Percentiles rank a stretch among this genome's conserved stretches.
phyloP scores from a whole-genome alignment of 495 filamentous ascomycete genomes.

The Aspergillus olivimuriae region DNA sequence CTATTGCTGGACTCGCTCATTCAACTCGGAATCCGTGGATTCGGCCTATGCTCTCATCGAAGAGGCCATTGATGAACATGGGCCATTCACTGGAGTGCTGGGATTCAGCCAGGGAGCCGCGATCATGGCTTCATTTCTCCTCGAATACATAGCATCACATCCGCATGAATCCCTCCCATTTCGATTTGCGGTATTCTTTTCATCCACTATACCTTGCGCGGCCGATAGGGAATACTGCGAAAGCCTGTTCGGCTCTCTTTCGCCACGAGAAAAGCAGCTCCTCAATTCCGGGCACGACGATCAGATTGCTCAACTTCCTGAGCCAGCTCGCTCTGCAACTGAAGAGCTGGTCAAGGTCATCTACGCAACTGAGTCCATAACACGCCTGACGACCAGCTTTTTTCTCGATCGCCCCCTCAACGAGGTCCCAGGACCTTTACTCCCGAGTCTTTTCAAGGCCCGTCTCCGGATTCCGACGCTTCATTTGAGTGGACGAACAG shows the following conservation, averaged over 20 bases:
- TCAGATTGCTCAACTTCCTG: conserved; percentile 2
- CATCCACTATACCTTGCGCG: conserved; percentile 1
- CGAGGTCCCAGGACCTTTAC: conserved; percentile 4
- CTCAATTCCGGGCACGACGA: conserved; percentile 4
- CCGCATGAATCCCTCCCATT: conserved; percentile 5
- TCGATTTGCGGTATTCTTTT: conserved; percentile 18
- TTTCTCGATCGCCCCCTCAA: conserved; percentile 1
- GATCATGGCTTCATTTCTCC: conserved; percentile 8
- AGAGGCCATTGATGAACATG: conserved; percentile 11
- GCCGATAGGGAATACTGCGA: conserved; percentile 4
- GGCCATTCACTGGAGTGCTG: conserved; percentile 18
- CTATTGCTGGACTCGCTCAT: conserved; percentile 8
- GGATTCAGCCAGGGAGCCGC: conserved; percentile 16
- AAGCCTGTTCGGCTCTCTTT: conserved; percentile 1
- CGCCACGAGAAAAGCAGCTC: neutral
- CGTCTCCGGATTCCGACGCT: conserved; percentile 16
- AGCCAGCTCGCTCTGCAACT: neutral
- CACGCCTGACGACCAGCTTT: neutral
- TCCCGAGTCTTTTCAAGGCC: conserved; percentile 1
- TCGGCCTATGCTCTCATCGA: conserved; percentile 10
- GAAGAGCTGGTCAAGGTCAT: neutral
- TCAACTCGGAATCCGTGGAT: conserved; percentile 7
- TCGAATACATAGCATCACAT: conserved; percentile 3
- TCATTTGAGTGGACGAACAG: conserved; percentile 11
- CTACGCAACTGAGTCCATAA: neutral